A percentile compares a stretch with the other conserved stretches of the same genome.
These are phyloP conservation scores for Hericium rajendrae DNA, from an alignment of 768 basidiomycete species.

Conservation along the genomic window DNA sequence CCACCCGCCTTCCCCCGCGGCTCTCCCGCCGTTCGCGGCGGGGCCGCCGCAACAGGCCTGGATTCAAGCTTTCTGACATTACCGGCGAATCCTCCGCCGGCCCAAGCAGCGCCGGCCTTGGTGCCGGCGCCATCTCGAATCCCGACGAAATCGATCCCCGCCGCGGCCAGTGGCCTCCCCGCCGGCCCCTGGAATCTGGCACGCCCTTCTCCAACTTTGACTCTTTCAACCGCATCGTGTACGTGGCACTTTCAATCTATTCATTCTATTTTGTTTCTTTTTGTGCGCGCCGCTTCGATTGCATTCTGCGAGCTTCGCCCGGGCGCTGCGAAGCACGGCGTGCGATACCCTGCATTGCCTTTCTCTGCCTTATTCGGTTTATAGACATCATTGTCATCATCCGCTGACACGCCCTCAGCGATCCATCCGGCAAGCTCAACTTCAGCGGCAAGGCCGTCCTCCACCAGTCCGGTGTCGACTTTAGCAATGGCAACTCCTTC, in stretches of 20 bases:
- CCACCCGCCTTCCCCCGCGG: slow-evolving; percentile 27
- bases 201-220: slow-evolving; percentile 72
- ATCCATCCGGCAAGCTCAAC: slow-evolving; percentile 92
- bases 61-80: slow-evolving; percentile 58
- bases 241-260: slow-evolving; percentile 25
- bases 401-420: slow-evolving; percentile 36
- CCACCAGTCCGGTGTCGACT: slow-evolving; percentile 81
- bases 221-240: slow-evolving; percentile 84
- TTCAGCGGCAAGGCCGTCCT: slow-evolving; percentile 91
- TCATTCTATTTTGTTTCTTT: background rate
- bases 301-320: too few species aligned
- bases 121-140: slow-evolving; percentile 51
- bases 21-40: slow-evolving; percentile 28
- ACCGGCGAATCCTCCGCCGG: slow-evolving; percentile 31
- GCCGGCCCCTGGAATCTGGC: slow-evolving; percentile 31
- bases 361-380: too few species aligned
- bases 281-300: too few species aligned
- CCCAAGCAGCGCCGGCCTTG: slow-evolving; percentile 58
- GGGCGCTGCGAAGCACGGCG: too few species aligned
- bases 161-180: slow-evolving; percentile 22
- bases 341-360: too few species aligned
- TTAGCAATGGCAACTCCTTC: slow-evolving; percentile 84
- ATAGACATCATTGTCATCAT: background rate
- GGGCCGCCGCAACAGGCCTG: slow-evolving; percentile 39
- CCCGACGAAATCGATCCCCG: slow-evolving; percentile 19